A percentile compares a stretch with the other conserved stretches of the same genome.
Conservation (phyloP, 805 yeast species). For the Pachysolen tannophilus region DNA sequence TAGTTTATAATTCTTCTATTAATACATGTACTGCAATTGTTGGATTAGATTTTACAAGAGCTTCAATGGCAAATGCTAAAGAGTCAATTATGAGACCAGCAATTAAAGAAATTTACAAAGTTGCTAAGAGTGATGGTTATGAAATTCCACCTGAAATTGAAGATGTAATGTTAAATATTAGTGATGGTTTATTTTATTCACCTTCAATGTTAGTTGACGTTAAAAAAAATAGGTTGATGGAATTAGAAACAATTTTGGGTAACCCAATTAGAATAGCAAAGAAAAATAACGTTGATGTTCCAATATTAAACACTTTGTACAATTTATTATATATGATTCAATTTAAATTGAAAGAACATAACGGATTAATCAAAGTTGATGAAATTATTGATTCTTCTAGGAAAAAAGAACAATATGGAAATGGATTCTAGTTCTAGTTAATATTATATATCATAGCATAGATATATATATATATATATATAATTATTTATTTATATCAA, state of each 20-base stretch:
- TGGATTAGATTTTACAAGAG: slow-evolving; percentile 25
- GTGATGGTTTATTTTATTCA: slow-evolving; percentile 31
- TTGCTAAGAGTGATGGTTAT: slow-evolving; percentile 40
- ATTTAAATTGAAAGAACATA: slow-evolving; percentile 46
- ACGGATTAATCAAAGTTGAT: slow-evolving; percentile 32
- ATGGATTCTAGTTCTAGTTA: slow-evolving; percentile 15
- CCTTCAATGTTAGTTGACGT: slow-evolving; percentile 41
- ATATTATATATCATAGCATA: too few species aligned
- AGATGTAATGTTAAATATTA: slow-evolving; percentile 23
- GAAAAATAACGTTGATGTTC: slow-evolving; percentile 36
- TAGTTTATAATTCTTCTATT: slow-evolving; percentile 35
- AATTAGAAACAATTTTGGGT: slow-evolving; percentile 34
- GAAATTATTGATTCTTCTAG: slow-evolving; percentile 6
- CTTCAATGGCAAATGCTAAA: slow-evolving; percentile 18
- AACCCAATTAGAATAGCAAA: slow-evolving; percentile 28
- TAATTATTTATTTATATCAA: too few species aligned
- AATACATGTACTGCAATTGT: slow-evolving; percentile 33
- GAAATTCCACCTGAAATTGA: slow-evolving; percentile 23
- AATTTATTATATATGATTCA: slow-evolving; percentile 51
- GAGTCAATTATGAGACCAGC: slow-evolving; percentile 25
- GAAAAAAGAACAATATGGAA: slow-evolving; percentile 11
- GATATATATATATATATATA: too few species aligned
- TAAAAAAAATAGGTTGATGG: slow-evolving; percentile 27
- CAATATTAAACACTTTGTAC: slow-evolving; percentile 50
- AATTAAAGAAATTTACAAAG: slow-evolving; percentile 32